These are phyloP conservation scores for Starmera amethionina DNA, from an alignment of 805 yeast species.

Conservation along the genomic window DNA sequence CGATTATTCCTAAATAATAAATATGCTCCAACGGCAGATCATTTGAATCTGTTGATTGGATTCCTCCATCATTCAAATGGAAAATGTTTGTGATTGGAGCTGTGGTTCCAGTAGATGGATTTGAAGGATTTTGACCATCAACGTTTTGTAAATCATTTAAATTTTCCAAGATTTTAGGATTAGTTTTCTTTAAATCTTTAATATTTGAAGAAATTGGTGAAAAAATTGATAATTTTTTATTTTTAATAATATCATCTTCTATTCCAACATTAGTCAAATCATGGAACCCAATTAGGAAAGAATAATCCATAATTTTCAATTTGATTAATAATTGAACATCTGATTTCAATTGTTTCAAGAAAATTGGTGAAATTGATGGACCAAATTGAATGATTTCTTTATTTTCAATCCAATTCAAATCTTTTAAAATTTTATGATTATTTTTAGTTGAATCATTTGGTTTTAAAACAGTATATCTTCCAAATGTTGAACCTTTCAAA, in stretches of 20 bases:
- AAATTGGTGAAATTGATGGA: conserved; percentile 48
- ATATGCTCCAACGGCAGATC: conserved; percentile 55
- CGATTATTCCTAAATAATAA: conserved; percentile 90
- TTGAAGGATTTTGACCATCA: too few species aligned
- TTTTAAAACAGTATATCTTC: conserved; percentile 45
- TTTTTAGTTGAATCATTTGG: conserved; percentile 9
- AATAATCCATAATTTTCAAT: conserved; percentile 92
- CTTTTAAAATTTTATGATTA: conserved; percentile 57
- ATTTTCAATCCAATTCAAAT: conserved; percentile 75
- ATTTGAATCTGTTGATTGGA: conserved; percentile 51
- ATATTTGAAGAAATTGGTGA: conserved; percentile 18
- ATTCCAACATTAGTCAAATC: conserved; percentile 55
- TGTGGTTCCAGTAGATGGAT: conserved; percentile 32
- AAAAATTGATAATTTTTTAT: conserved; percentile 29
- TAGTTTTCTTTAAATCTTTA: conserved; percentile 30
- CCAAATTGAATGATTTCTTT: conserved; percentile 64
- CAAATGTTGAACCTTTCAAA: conserved; percentile 87
- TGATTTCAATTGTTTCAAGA: conserved; percentile 58
- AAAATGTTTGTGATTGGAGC: conserved; percentile 38
- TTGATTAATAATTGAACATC: conserved; percentile 69
- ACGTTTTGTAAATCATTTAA: conserved; percentile 22
- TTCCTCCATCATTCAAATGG: conserved; percentile 80
- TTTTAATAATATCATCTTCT: conserved; percentile 11
- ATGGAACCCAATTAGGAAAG: conserved; percentile 80
- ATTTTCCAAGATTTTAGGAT: conserved; percentile 33